These are phyloP conservation scores for Alternaria ethzedia DNA, from an alignment of 2,329 filamentous ascomycete species.

Conservation along the genomic window DNA sequence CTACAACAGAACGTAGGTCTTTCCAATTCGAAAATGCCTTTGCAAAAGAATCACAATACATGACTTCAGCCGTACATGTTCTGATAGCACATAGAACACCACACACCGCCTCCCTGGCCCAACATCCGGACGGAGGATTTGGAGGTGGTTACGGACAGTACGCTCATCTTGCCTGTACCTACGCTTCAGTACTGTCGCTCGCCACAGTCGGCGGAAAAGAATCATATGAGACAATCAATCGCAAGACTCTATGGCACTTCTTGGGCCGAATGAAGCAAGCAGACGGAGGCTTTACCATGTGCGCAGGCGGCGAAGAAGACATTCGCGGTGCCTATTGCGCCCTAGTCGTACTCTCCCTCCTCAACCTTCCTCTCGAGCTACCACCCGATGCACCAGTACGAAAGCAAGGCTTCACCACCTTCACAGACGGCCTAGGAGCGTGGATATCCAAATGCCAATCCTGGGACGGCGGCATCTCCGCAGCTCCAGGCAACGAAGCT, in stretches of 20 bases:
- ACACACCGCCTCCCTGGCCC: constrained; percentile 78
- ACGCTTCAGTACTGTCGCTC: constrained; percentile 81
- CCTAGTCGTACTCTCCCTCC: constrained; percentile 79
- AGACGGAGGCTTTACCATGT: constrained; percentile 89
- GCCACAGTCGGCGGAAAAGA: constrained; percentile 78
- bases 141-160: constrained; percentile 91
- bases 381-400: constrained; percentile 74
- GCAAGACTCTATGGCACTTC: constrained; percentile 89
- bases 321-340: constrained; percentile 93
- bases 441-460: constrained; percentile 91
- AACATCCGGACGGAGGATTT: constrained; percentile 85
- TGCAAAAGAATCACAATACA: not conserved
- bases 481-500: constrained; percentile 84
- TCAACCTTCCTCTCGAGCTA: constrained; percentile 82
- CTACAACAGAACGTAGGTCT: constrained; percentile 70
- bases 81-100: constrained; percentile 59
- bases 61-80: not conserved
- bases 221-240: constrained; percentile 77
- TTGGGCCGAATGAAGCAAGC: constrained; percentile 84
- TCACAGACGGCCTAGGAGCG: constrained; percentile 76
- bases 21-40: not conserved
- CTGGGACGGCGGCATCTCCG: constrained; percentile 92
- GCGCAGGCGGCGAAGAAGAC: constrained; percentile 86
- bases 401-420: constrained; percentile 66
- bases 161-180: constrained; percentile 87